Conservation (phyloP, 2,329 filamentous ascomycete species). For the Cordyceps fumosorosea region DNA sequence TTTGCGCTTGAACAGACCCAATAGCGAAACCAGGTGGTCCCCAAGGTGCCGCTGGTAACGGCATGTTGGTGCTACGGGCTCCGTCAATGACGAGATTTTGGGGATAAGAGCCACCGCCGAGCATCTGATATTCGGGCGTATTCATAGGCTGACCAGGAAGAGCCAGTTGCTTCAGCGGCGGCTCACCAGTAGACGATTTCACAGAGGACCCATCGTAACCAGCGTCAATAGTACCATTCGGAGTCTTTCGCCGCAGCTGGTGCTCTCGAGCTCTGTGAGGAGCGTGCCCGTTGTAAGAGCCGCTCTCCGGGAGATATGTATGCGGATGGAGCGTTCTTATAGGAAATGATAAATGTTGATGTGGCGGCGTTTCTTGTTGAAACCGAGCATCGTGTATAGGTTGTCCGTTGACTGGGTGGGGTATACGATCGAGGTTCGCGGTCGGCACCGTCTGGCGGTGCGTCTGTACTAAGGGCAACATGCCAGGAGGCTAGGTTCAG, state of each 20-base stretch:
- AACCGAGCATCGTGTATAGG: slow-evolving; percentile 19
- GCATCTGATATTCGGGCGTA: neutral
- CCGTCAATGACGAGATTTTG: neutral
- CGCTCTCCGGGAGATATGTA: neutral
- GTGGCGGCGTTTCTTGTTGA: slow-evolving; percentile 22
- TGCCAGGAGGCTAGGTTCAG: slow-evolving; percentile 25
- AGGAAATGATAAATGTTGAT: slow-evolving; percentile 19
- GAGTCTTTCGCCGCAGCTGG: slow-evolving; percentile 83
- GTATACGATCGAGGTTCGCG: slow-evolving; percentile 30
- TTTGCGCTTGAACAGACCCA: neutral
- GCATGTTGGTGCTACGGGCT: neutral
- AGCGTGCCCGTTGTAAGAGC: slow-evolving; percentile 17
- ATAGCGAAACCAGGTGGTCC: neutral
- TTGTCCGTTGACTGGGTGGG: slow-evolving; percentile 14
- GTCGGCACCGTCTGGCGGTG: slow-evolving; percentile 44
- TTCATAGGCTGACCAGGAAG: slow-evolving; percentile 44
- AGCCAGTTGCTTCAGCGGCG: slow-evolving; percentile 76
- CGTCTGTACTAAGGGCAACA: slow-evolving; percentile 47
- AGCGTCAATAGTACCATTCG: slow-evolving; percentile 84
- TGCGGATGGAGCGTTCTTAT: slow-evolving; percentile 15
- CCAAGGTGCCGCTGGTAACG: neutral
- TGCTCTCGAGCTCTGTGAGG: slow-evolving; percentile 50
- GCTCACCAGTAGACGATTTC: slow-evolving; percentile 65
- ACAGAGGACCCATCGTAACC: slow-evolving; percentile 82
- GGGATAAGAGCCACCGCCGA: neutral